Percentiles rank a stretch among this genome's conserved stretches.
phyloP scores from a whole-genome alignment of 148 eudicot genomes.

The Amaranthus hypochondriacus region DNA sequence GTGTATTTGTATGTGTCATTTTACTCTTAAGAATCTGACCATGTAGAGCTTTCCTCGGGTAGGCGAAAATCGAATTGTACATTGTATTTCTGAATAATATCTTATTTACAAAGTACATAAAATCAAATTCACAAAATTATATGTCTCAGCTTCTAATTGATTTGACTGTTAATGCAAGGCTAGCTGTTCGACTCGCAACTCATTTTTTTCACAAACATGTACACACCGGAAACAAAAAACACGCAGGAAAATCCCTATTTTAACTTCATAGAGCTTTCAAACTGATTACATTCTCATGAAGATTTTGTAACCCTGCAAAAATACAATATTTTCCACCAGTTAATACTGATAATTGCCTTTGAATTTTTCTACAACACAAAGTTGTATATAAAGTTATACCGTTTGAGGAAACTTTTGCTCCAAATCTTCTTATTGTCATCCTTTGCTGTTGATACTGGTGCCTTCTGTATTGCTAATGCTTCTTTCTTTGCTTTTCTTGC shows the following conservation, averaged over 20 bases:
- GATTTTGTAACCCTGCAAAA: conserved; percentile 30
- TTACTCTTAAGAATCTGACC: not conserved
- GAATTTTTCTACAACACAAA: not conserved
- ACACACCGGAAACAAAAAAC: conserved; percentile 7
- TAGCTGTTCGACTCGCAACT: conserved; percentile 8
- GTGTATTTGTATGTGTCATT: not conserved
- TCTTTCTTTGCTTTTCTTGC: conserved; percentile 65
- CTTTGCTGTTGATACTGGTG: conserved; percentile 29
- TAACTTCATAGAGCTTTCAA: not conserved
- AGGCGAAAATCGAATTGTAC: too few relatives aligned
- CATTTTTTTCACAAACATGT: conserved; percentile 10
- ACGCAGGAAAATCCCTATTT: not conserved
- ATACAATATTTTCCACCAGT: not conserved
- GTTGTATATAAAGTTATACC: conserved; percentile 27
- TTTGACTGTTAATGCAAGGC: conserved; percentile 4
- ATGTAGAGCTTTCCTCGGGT: not conserved
- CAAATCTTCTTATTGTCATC: conserved; percentile 40
- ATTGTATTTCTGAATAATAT: conserved; percentile 5
- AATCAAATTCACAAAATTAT: not conserved
- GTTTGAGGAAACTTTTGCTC: conserved; percentile 40
- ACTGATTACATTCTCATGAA: not conserved
- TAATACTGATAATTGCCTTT: not conserved
- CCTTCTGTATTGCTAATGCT: conserved; percentile 38
- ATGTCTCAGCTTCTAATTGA: not conserved
- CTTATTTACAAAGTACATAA: not conserved